Percentiles rank a stretch among this genome's conserved stretches.
Conservation (phyloP, 768 basidiomycete genomes). For the Suillus tomentosus region DNA sequence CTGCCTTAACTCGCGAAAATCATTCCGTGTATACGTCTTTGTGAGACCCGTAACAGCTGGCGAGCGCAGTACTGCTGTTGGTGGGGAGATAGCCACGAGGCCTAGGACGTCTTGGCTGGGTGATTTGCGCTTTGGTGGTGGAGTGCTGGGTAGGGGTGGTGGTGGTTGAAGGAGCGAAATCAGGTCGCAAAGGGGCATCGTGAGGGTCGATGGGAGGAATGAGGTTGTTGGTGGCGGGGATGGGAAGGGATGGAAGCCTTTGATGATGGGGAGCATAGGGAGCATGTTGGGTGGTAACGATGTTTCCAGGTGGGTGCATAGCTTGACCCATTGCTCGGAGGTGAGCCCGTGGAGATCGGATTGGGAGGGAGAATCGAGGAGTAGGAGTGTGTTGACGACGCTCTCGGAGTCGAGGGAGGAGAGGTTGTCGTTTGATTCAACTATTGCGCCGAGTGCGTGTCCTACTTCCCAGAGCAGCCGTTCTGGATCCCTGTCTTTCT, state of each 20-base stretch:
- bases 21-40: conserved; percentile 79
- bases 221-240: conserved; percentile 28
- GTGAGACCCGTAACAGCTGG: conserved; percentile 78
- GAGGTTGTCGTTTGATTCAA: conserved; percentile 26
- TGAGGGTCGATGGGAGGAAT: conserved; percentile 41
- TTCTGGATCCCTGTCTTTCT: conserved; percentile 27
- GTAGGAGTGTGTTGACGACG: conserved; percentile 52
- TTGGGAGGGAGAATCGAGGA: conserved; percentile 53
- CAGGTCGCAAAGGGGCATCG: conserved; percentile 49
- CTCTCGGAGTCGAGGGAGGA: conserved; percentile 37
- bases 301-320: conserved; percentile 33
- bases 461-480: conserved; percentile 40
- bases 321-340: conserved; percentile 21
- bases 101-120: conserved; percentile 60
- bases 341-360: conserved; percentile 53
- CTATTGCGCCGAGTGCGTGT: conserved; percentile 34
- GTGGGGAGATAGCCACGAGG: conserved; percentile 67
- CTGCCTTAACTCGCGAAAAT: conserved; percentile 77
- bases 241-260: conserved; percentile 20
- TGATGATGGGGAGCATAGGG: conserved; percentile 6
- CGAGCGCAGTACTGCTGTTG: conserved; percentile 67
- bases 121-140: conserved; percentile 40
- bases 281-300: background rate
- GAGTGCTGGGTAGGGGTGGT: conserved; percentile 51
- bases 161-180: conserved; percentile 48